phyloP scores from a whole-genome alignment of 306 rosid species.

The Dalbergia cochinchinensis region DNA sequence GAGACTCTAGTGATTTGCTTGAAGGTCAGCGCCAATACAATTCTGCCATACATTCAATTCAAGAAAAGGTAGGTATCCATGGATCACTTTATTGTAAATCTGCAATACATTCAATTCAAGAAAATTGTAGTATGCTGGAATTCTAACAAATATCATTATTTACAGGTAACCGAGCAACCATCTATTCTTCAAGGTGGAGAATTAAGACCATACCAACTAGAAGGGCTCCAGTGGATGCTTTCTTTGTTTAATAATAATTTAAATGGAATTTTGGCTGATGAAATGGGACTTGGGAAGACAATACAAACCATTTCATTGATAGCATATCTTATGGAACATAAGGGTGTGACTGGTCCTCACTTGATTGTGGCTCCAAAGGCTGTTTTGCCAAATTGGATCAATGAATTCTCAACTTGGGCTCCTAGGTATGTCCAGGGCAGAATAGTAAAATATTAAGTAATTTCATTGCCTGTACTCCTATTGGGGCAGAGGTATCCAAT shows the following conservation, averaged over 20 bases:
- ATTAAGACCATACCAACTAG: slow-evolving; percentile 82
- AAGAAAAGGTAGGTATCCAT: slow-evolving; percentile 72
- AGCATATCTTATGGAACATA: slow-evolving; percentile 79
- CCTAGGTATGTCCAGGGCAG: slow-evolving; percentile 71
- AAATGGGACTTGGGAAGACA: slow-evolving; percentile 96
- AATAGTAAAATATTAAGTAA: not conserved
- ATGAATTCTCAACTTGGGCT: slow-evolving; percentile 86
- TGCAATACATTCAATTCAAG: slow-evolving; percentile 19
- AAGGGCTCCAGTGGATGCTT: slow-evolving; percentile 97
- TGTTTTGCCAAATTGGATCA: slow-evolving; percentile 89
- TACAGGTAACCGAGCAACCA: slow-evolving; percentile 92
- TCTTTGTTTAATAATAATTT: slow-evolving; percentile 90
- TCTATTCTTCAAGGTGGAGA: slow-evolving; percentile 90
- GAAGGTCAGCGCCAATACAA: slow-evolving; percentile 96
- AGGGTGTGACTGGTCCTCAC: slow-evolving; percentile 88
- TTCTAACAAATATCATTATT: slow-evolving; percentile 39
- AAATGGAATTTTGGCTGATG: slow-evolving; percentile 95
- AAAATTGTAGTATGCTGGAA: slow-evolving; percentile 32
- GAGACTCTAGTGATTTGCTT: slow-evolving; percentile 80
- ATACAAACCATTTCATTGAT: slow-evolving; percentile 91
- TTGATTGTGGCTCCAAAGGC: slow-evolving; percentile 97
- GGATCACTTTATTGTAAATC: not conserved
- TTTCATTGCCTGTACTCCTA: slow-evolving; percentile 7
- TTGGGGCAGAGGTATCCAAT: slow-evolving; percentile 23
- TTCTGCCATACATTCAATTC: slow-evolving; percentile 92